Percentiles rank a stretch among this genome's conserved stretches.
These are phyloP conservation scores for Fraxinus xanthoxyloides DNA, from an alignment of 305 asterid genomes.

Conservation along the genomic window DNA sequence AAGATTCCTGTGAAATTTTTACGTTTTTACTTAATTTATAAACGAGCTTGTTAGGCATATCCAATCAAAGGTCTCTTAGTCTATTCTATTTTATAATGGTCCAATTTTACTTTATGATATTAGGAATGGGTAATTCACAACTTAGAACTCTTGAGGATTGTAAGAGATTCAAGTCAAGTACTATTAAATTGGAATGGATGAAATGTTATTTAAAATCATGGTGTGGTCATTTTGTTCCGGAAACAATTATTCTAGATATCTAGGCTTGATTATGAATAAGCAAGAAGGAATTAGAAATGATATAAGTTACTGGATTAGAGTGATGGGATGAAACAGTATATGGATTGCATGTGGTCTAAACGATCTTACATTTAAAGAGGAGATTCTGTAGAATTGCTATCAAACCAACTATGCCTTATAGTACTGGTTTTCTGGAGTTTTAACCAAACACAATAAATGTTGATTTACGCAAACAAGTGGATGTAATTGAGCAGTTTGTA, in stretches of 20 bases:
- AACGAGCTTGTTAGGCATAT: not conserved
- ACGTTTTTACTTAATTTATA: not conserved
- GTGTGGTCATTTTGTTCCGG: not conserved
- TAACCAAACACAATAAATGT: not conserved
- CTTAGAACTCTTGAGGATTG: not conserved
- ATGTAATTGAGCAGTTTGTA: not conserved
- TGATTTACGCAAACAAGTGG: not conserved
- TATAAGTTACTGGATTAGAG: not conserved
- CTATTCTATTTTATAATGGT: not conserved
- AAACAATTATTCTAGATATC: not conserved
- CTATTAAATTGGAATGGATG: not conserved
- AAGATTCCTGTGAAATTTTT: not conserved
- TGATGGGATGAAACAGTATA: not conserved
- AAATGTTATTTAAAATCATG: not conserved
- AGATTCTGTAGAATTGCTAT: not conserved
- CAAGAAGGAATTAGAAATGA: not conserved
- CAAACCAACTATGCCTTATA: not conserved
- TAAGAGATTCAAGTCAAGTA: not conserved
- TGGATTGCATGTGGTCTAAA: not conserved
- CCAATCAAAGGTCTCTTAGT: not conserved
- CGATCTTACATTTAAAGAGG: not conserved
- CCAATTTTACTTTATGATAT: not conserved
- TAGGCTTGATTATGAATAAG: not conserved
- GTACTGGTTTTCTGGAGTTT: not conserved
- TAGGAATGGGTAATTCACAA: not conserved